Evolutionary conservation across 1,284 basidiomycete genomes (phyloP).

Genomic region (Ustilago esculenta): DNA sequence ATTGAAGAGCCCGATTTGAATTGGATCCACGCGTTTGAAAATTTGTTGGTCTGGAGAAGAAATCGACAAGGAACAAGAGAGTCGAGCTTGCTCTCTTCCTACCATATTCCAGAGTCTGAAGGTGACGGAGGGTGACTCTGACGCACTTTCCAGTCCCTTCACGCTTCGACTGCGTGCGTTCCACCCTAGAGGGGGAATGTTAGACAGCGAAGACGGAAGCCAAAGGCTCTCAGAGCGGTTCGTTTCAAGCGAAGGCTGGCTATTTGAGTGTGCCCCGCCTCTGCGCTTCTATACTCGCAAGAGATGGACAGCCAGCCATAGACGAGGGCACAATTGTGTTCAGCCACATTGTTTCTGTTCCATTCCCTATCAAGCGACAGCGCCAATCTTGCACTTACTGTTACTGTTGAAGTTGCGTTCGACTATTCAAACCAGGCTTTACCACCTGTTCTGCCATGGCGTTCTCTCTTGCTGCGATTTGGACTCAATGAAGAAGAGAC

Average conservation of each 20-base stretch:
- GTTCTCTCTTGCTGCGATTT: too few species aligned
- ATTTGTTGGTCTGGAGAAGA: neutral
- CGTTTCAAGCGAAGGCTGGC: constrained; percentile 37
- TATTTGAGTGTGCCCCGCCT: constrained; percentile 54
- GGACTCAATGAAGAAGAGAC: too few species aligned
- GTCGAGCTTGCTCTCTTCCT: constrained; percentile 8
- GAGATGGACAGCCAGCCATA: constrained; percentile 22
- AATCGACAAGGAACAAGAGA: neutral
- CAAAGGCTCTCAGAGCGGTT: constrained; percentile 30
- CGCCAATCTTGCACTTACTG: too few species aligned
- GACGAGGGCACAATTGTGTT: constrained; percentile 53
- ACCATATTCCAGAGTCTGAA: constrained; percentile 37
- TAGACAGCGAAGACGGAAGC: constrained; percentile 21
- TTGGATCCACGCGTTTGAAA: too few species aligned
- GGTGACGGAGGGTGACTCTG: constrained; percentile 33
- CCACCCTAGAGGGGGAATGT: neutral
- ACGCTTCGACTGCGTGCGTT: constrained; percentile 10
- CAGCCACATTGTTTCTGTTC: constrained; percentile 27
- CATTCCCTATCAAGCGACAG: too few species aligned
- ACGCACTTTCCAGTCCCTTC: constrained; percentile 47
- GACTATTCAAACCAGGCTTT: too few species aligned
- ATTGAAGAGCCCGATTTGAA: too few species aligned
- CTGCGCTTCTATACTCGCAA: constrained; percentile 11
- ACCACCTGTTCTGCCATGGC: too few species aligned
- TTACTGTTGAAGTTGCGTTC: too few species aligned